Evolutionary conservation across 2,329 filamentous ascomycete genomes (phyloP), one percentile per base, ranked within the genome.

Genomic region (Chaetomiaceae sp.): DNA sequence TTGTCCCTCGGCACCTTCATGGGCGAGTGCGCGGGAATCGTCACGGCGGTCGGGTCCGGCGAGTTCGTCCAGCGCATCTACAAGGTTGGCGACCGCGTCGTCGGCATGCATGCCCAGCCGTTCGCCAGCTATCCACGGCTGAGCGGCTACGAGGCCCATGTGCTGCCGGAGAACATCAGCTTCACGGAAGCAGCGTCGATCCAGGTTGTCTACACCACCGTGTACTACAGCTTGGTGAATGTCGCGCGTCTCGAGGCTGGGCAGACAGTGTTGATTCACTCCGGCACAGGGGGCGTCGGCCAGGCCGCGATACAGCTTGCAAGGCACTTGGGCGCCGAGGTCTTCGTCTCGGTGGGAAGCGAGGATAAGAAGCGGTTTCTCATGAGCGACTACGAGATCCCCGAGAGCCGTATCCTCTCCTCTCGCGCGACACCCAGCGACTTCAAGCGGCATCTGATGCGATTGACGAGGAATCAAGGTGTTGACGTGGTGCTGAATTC

Each of bases 31-130:
- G 64, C 29, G n/a, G 56, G 53, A 3, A n/a, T 63, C 9, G 61
- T 68, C 0, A 56, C 34, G 2, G 44, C 48, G 4, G 55, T 63
- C 4, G 38, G 38, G 14, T 14, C 38, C 5, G 65, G 64, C 12
- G 58, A 47, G 8, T 60, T 64, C 25, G 31, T 44, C n/a, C 23
- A 38, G 8, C 8, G 19, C 4, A n/a, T 11, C 4, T 36, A 65
- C 6, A 38, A 25, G 29, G 17, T 50, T 2, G 66, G 66, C 23
- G 65, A 69, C 38, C 44, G 54, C 0, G 63, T 69, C 4, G 34
- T 31, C n/a, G 34, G 45, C 17, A 43, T 47, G 44, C 17, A 36
- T 12, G 29, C 27, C 7, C 11, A 38, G 36, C 36, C 36, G 17
- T 38, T 38, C 12, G 36, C 36, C 17, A 20, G 17, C 36, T 17